Evolutionary conservation across 257 asterid genomes (phyloP).

Genomic region (Ilex aquifolium): DNA sequence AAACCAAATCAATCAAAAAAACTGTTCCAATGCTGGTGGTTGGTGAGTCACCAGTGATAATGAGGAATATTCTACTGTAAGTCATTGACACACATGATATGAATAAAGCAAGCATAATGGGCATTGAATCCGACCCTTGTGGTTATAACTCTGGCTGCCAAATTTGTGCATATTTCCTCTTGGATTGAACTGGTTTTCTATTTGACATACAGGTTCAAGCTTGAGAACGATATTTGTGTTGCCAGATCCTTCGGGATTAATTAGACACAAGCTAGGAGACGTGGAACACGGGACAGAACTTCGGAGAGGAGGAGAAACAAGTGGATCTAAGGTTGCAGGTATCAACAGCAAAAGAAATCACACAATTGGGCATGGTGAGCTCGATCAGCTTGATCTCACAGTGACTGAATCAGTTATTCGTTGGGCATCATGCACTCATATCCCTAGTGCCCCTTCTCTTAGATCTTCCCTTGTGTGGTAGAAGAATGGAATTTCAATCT

Average conservation of each 20-base stretch:
- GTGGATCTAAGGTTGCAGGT: slow-evolving; percentile 22
- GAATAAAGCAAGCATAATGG: neutral
- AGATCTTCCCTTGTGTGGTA: slow-evolving; percentile 53
- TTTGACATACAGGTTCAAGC: slow-evolving; percentile 31
- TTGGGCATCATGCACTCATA: slow-evolving; percentile 53
- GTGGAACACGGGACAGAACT: slow-evolving; percentile 27
- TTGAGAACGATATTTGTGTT: slow-evolving; percentile 22
- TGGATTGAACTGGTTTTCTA: neutral
- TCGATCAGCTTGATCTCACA: slow-evolving; percentile 36
- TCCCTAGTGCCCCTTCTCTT: slow-evolving; percentile 33
- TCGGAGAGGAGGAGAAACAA: slow-evolving; percentile 19
- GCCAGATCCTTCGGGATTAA: slow-evolving; percentile 23
- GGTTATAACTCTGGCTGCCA: neutral
- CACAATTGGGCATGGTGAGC: slow-evolving; percentile 57
- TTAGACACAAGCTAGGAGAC: slow-evolving; percentile 15
- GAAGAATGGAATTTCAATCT: neutral
- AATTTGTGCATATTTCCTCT: neutral
- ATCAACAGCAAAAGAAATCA: slow-evolving; percentile 48
- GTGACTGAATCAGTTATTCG: slow-evolving; percentile 44
- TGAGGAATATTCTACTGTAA: too few species aligned
- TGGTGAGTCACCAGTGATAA: neutral
- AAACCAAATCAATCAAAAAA: too few species aligned
- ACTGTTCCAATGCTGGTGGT: too few species aligned
- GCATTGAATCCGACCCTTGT: neutral
- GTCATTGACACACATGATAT: too few species aligned